Evolutionary conservation across 2,329 filamentous ascomycete species (phyloP), one percentile per base, ranked within the genome.

Genomic region (Colletotrichum tabaci): DNA sequence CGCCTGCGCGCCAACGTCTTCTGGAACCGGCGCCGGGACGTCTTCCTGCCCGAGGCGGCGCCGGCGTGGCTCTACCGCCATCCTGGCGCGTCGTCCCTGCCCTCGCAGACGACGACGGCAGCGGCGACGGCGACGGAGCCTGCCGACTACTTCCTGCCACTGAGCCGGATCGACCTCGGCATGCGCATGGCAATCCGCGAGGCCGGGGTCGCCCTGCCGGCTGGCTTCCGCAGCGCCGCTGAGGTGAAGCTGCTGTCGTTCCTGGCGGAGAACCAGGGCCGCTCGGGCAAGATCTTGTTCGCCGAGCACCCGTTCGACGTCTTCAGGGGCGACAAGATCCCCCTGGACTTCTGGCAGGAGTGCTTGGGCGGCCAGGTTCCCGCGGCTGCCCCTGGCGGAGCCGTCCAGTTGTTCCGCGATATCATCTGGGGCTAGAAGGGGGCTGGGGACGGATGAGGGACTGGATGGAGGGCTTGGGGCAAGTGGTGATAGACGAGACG

Each of bases 11-110:
- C 1, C 23, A 35, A 16, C 8, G 47, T 26, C 57, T 67, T 67
- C 57, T 67, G 65, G 65, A 57, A 55, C 52, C 52, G 52, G 26
- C 26, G 52, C 26, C 52, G 30, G 9, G 26, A 35, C 30, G 26
- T 55, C 52, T 55, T 55, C 18, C 12, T n/a, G 10, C 52, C 18
- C 15, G 52, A 21, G 16, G 1, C 52, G 10, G 30, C 30, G 30
- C 30, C 52, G 30, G 1, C 4, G 18, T 55, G 52, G 52, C 52
- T 55, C 52, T 15, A 55, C 52, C 52, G 26, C 23, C 49, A 23
- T 3, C 21, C 5, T 2, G 13, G 21, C 21, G 35, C 21, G 5
- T 21, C 23, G 12, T 15, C 21, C 5, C 49, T 8, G 15, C 16
- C 16, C 44, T 16, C 44, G 44, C 16, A 16, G 44, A 46, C 4